Evolutionary conservation across 1,139 yeast genomes (phyloP), one percentile per base, ranked within the genome.

Genomic region (Tardiomyces digboiensis): DNA sequence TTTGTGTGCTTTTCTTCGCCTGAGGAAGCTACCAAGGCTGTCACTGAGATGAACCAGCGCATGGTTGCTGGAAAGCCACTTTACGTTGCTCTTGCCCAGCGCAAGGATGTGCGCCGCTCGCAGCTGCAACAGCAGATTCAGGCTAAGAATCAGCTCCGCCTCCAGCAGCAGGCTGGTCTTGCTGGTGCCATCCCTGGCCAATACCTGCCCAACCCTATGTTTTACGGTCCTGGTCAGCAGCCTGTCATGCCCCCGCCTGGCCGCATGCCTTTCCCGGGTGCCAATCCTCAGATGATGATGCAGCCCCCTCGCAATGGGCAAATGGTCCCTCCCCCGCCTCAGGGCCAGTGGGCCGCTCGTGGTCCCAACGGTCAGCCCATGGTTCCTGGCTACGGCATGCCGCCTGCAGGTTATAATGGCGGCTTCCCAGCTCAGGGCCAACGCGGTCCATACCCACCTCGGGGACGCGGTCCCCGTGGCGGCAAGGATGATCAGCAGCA

Each of bases 21-120:
- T 62, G 98, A 91, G 70, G 98, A 91, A 77, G 98, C 99, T 57
- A 86, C 96, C 61, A 88, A 88, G 75, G 99, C 99, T 55, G 88
- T 89, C 67, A 79, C 93, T 60, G 98, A 91, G 75, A 89, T 91
- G 96, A 88, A 89, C 80, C 97, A 89, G 74, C 85, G 91, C 68
- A 85, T 91, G 85, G 79, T 91, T 60, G 81, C 80, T 60, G 89
- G 93, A 66, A 91, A 93, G 78, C 98, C 98, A 62, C 78, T 91
- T 66, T 91, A 91, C 68, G 99, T 91, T 70, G 97, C 97, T 53
- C 82, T 93, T 65, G 98, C 98, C 60, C 98, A 91, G 79, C 86
- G 97, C 71, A 89, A 88, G 75, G 98, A 91, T 63, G 95, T 87
- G 52, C 88, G 99, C 79, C 86, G 95, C 67, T 80, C 88, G 61